phyloP scores from a whole-genome alignment of 1,284 basidiomycete species.

The Trichosporon asahii region DNA sequence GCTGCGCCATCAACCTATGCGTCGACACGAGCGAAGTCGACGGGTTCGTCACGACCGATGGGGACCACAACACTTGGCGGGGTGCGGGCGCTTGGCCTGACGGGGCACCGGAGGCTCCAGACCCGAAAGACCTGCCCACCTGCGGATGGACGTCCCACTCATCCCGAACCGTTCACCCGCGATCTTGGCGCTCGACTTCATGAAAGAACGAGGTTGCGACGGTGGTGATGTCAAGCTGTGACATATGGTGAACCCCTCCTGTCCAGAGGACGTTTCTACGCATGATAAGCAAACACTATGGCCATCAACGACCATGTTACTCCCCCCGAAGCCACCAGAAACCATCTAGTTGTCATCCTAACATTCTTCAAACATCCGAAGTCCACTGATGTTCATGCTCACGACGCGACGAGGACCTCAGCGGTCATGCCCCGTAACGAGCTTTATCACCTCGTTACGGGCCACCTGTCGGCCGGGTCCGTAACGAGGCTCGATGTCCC shows the following conservation, averaged over 20 bases:
- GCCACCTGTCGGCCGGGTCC: not conserved
- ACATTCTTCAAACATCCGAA: not conserved
- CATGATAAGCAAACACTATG: too few species aligned
- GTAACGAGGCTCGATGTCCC: not conserved
- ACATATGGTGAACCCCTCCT: too few species aligned
- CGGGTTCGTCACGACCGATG: not conserved
- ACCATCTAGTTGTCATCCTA: not conserved
- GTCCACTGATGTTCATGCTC: not conserved
- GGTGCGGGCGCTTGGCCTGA: not conserved
- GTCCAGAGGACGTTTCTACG: too few species aligned
- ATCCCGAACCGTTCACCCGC: not conserved
- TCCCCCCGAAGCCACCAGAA: not conserved
- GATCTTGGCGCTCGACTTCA: not conserved
- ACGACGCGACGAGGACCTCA: not conserved
- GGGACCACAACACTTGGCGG: not conserved
- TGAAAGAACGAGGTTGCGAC: too few species aligned
- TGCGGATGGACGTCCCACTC: not conserved
- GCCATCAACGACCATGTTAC: too few species aligned
- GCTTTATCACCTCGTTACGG: not conserved
- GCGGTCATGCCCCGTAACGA: not conserved
- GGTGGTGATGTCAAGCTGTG: too few species aligned
- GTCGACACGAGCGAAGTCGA: not conserved
- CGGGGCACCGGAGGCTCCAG: not conserved
- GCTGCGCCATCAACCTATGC: too few species aligned
- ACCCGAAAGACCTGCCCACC: not conserved